Percentiles rank a stretch among this genome's conserved stretches.
Evolutionary conservation across 2,329 filamentous ascomycete genomes (phyloP).

Genomic region (Hypoxylon sp.): DNA sequence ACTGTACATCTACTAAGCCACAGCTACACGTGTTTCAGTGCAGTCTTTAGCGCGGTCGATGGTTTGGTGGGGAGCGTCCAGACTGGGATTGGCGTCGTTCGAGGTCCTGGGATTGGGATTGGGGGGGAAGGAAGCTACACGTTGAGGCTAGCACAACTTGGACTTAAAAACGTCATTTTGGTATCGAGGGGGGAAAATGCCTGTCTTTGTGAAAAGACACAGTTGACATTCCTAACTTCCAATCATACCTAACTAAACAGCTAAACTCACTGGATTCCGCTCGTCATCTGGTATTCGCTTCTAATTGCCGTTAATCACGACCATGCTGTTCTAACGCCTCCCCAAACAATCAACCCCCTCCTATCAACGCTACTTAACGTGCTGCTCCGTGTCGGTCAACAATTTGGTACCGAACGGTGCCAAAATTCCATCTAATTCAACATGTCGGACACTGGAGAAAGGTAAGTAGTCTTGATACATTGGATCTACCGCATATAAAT

Average conservation of each 20-base stretch:
- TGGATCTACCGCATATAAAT: slow-evolving; percentile 24
- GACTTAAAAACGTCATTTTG: slow-evolving; percentile 45
- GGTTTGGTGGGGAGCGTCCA: slow-evolving; percentile 33
- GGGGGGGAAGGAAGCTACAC: slow-evolving; percentile 29
- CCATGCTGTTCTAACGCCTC: slow-evolving; percentile 29
- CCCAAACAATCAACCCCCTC: slow-evolving; percentile 9
- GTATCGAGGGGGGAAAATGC: slow-evolving; percentile 32
- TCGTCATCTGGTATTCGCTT: slow-evolving; percentile 9
- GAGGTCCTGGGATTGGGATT: slow-evolving; percentile 13
- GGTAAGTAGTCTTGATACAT: slow-evolving; percentile 49
- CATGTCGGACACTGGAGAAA: slow-evolving; percentile 58
- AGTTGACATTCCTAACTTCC: slow-evolving; percentile 30
- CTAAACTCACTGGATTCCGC: slow-evolving; percentile 15
- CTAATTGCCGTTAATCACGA: slow-evolving; percentile 16
- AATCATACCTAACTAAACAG: slow-evolving; percentile 12
- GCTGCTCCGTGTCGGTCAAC: slow-evolving; percentile 7
- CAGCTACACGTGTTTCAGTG: slow-evolving; percentile 22
- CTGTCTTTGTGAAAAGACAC: slow-evolving; percentile 40
- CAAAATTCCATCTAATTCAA: slow-evolving; percentile 37
- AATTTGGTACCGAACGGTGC: slow-evolving; percentile 26
- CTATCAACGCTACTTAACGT: slow-evolving; percentile 24
- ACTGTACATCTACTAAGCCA: slow-evolving; percentile 5
- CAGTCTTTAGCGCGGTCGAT: slow-evolving; percentile 22
- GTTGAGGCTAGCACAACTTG: slow-evolving; percentile 26
- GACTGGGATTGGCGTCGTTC: slow-evolving; percentile 29